Percentiles rank a stretch among this genome's conserved stretches.
phyloP scores from a whole-genome alignment of 768 basidiomycete genomes.

The Amanita rubescens region DNA sequence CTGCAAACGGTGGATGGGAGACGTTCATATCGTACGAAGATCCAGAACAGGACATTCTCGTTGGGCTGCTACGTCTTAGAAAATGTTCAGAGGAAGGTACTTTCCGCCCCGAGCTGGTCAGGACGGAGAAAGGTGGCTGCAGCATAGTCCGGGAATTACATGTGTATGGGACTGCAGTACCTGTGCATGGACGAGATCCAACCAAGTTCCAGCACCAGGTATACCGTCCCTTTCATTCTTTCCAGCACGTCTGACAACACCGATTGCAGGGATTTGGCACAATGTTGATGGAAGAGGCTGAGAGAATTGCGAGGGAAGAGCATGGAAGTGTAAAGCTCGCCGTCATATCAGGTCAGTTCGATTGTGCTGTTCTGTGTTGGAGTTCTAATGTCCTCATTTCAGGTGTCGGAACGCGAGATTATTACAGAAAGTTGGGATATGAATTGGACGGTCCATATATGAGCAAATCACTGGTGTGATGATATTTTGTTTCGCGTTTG shows the following conservation, averaged over 20 bases:
- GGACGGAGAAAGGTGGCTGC: conserved; percentile 65
- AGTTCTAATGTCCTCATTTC: conserved; percentile 7
- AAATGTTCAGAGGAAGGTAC: conserved; percentile 98
- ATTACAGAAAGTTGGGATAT: conserved; percentile 92
- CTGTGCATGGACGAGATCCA: conserved; percentile 94
- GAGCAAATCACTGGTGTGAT: conserved; percentile 69
- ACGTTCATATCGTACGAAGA: conserved; percentile 99
- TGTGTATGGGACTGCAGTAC: conserved; percentile 97
- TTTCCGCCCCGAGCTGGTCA: conserved; percentile 87
- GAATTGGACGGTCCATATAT: conserved; percentile 96
- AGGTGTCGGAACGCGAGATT: conserved; percentile 96
- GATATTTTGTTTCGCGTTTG: conserved; percentile 4
- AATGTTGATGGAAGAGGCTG: conserved; percentile 97
- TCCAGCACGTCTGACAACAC: conserved; percentile 6
- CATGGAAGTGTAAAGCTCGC: conserved; percentile 93
- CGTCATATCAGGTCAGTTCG: conserved; percentile 87
- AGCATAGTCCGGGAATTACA: conserved; percentile 95
- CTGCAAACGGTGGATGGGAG: conserved; percentile 99
- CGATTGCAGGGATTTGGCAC: conserved; percentile 82
- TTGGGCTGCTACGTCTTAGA: conserved; percentile 84
- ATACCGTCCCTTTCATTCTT: conserved; percentile 8
- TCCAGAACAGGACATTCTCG: conserved; percentile 91
- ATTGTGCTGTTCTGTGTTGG: background rate
- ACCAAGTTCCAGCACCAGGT: conserved; percentile 98
- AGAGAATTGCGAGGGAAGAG: conserved; percentile 94